These are phyloP conservation scores for Myxozyma lipomycoides DNA, from an alignment of 805 yeast species.

Conservation along the genomic window DNA sequence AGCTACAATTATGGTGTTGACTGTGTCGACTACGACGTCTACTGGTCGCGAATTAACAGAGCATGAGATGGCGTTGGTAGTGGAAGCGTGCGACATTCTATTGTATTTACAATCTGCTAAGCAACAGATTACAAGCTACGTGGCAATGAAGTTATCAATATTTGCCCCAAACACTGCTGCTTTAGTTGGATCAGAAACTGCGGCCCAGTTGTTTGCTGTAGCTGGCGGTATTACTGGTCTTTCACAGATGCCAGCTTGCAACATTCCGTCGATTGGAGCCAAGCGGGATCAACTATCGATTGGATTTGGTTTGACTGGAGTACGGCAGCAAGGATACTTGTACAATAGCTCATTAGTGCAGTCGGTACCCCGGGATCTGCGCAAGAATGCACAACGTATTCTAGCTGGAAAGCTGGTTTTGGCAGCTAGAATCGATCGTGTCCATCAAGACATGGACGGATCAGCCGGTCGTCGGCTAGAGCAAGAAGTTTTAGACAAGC, in stretches of 20 bases:
- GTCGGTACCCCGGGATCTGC: conserved; percentile 52
- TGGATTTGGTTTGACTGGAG: conserved; percentile 45
- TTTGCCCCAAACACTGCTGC: conserved; percentile 79
- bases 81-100: conserved; percentile 48
- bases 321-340: conserved; percentile 65
- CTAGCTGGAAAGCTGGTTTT: conserved; percentile 73
- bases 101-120: conserved; percentile 46
- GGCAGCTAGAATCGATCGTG: conserved; percentile 77
- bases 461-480: conserved; percentile 56
- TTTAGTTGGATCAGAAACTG: conserved; percentile 64
- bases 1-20: conserved; percentile 66
- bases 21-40: conserved; percentile 65
- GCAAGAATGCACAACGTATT: conserved; percentile 70
- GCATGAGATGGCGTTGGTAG: conserved; percentile 40
- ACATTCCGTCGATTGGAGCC: conserved; percentile 72
- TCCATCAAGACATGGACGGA: conserved; percentile 46
- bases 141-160: conserved; percentile 51
- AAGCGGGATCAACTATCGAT: conserved; percentile 40
- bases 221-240: conserved; percentile 66
- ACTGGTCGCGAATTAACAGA: conserved; percentile 36
- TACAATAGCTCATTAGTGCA: conserved; percentile 59
- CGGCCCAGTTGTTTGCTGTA: conserved; percentile 67
- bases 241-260: conserved; percentile 74
- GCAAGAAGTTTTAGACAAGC: conserved; percentile 55
- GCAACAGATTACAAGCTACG: conserved; percentile 47